Percentiles rank a stretch among this genome's conserved stretches.
Conservation (phyloP, 2,329 filamentous ascomycete genomes). For the Arthrobotrys iridis region DNA sequence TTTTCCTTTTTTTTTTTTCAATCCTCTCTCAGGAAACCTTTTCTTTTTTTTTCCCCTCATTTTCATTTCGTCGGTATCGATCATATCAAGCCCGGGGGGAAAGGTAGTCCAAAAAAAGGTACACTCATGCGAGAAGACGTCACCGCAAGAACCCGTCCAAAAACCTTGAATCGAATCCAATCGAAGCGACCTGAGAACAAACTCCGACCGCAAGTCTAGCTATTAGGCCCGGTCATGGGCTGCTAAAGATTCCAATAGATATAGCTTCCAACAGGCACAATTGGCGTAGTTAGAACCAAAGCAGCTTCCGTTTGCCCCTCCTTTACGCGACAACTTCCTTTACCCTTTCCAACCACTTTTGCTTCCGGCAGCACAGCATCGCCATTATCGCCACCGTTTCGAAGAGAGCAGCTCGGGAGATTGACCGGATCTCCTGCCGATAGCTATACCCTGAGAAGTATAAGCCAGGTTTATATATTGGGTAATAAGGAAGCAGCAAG, state of each 20-base stretch:
- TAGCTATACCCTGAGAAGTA: no score
- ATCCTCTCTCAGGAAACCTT: no score
- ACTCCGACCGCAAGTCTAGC: not conserved
- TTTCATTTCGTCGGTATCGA: not conserved
- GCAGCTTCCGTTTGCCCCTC: not conserved
- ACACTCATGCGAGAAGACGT: slow-evolving; percentile 38
- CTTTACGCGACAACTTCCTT: not conserved
- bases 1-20: not conserved
- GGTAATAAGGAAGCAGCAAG: not conserved
- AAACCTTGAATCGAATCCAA: slow-evolving; percentile 10
- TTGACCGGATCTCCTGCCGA: not conserved
- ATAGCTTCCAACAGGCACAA: slow-evolving; percentile 1
- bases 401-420: slow-evolving; percentile 2
- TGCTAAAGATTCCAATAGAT: not conserved
- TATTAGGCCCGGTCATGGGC: not conserved
- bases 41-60: no score
- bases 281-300: not conserved
- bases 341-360: not conserved
- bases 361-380: not conserved
- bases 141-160: not conserved
- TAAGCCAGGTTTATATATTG: no score
- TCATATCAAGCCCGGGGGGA: slow-evolving; percentile 2
- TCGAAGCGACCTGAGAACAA: not conserved
- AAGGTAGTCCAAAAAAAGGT: not conserved
- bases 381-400: not conserved